Evolutionary conservation across 1,284 basidiomycete genomes (phyloP), one percentile per base, ranked within the genome.

Genomic region (Clitocybe nebularis): DNA sequence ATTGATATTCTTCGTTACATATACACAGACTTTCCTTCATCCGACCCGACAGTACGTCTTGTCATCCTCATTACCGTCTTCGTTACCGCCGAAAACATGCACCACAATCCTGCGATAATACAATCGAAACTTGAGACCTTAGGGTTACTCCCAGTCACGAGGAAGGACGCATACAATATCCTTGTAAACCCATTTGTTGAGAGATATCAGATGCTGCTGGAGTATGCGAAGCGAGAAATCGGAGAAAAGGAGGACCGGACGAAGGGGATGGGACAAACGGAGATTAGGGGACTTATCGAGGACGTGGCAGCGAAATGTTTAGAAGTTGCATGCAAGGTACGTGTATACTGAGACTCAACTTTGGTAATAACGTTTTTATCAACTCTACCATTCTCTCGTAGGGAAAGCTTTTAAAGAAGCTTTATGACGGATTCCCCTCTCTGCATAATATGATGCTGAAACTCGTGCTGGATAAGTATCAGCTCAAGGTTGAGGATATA

Each of bases 131-230:
- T 85, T 34, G 75, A 81, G 41, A 56, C 64, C 11, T 60, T 83
- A 26, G 68, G 68, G 19, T 58, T 86, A 16, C 62, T 64, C 1
- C 81, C 81, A 10, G 45, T 87, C 36, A 76, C 74, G 36, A 67
- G 64, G 49, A 63, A 67, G 40, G 85, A 88, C 58, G 64, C 82
- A 26, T 66, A 74, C 44, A 74, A 79, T 52, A 64, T 86, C 34
- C 69, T 88, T 41, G 59, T 77, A 40, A 85, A 77, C 57, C 81
- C 83, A 20, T 86, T 85, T 53, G 72, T 84, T 35, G 83, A 85
- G 52, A 69, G 71, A 42, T 76, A 71, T 57, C 47, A 58, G 22
- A 61, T 70, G 23, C 56, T 86, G 10, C 54, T 82, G 37, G 69
- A 74, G 39, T 87, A 77, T 49, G 78, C 77, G 22, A 68, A 56